phyloP scores from a whole-genome alignment of 139 green algal species.

The Volvox reticuliferus region DNA sequence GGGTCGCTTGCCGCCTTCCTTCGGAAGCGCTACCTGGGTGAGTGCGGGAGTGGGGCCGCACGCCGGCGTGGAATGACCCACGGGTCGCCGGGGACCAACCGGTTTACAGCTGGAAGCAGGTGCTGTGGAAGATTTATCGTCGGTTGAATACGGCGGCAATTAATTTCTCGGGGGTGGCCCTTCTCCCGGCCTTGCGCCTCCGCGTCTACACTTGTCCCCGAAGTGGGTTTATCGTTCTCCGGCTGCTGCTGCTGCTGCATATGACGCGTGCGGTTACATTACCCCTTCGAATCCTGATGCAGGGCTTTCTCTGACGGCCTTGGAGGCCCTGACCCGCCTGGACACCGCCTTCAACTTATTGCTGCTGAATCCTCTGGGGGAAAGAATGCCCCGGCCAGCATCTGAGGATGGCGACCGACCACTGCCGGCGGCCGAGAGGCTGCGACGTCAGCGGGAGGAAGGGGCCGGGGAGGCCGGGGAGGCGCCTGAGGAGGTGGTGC shows the following conservation, averaged over 20 bases:
- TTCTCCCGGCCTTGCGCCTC: no score
- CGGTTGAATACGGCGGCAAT: no score
- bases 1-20: slow-evolving; percentile 6
- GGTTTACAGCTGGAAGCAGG: no score
- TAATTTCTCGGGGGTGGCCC: no score
- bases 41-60: neutral
- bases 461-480: neutral
- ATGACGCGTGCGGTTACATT: no score
- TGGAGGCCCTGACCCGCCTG: neutral
- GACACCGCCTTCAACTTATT: slow-evolving; percentile 8
- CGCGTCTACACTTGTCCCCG: no score
- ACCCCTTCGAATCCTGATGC: no score
- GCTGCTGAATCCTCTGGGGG: neutral
- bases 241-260: no score
- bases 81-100: no score
- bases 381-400: neutral
- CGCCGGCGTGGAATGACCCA: neutral
- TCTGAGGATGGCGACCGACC: neutral
- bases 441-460: neutral
- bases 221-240: no score
- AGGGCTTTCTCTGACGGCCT: neutral
- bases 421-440: neutral
- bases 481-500: neutral
- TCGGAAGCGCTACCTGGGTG: slow-evolving; percentile 7
- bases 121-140: no score